Percentiles rank a stretch among this genome's conserved stretches.
These are phyloP conservation scores for Globisporangium carolinianum DNA, from an alignment of 352 stramenopile genomes.

Conservation along the genomic window DNA sequence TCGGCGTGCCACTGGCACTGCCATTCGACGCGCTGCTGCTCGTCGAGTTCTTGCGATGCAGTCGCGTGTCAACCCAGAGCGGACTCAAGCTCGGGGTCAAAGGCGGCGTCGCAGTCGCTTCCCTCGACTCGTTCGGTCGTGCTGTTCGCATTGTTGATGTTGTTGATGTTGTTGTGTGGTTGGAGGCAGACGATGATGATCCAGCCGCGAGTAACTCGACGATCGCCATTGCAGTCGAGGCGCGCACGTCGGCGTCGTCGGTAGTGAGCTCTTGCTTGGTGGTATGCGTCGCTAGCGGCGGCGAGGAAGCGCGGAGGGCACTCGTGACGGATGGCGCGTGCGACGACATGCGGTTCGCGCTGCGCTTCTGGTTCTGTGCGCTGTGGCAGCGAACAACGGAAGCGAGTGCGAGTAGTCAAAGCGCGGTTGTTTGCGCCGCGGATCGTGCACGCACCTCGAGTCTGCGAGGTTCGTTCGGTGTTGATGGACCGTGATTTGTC, in stretches of 20 bases:
- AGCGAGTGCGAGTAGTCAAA: too few relatives aligned
- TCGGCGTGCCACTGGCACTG: background rate
- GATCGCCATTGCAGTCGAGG: slow-evolving; percentile 11
- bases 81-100: background rate
- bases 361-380: background rate
- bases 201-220: slow-evolving; percentile 9
- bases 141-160: too few relatives aligned
- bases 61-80: slow-evolving; percentile 1
- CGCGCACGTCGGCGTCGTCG: slow-evolving; percentile 11
- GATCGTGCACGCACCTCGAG: too few relatives aligned
- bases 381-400: too few relatives aligned
- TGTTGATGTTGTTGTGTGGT: background rate
- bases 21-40: background rate
- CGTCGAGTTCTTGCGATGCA: background rate
- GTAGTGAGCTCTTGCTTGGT: background rate
- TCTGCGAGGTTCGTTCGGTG: too few relatives aligned
- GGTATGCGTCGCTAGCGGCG: too few relatives aligned
- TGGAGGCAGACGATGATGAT: background rate
- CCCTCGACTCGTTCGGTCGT: too few relatives aligned
- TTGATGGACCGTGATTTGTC: too few relatives aligned
- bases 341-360: background rate
- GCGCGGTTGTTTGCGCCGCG: too few relatives aligned
- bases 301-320: too few relatives aligned
- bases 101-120: too few relatives aligned
- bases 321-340: background rate